Conservation (phyloP, 148 eudicot species). For the Mesembryanthemum crystallinum region DNA sequence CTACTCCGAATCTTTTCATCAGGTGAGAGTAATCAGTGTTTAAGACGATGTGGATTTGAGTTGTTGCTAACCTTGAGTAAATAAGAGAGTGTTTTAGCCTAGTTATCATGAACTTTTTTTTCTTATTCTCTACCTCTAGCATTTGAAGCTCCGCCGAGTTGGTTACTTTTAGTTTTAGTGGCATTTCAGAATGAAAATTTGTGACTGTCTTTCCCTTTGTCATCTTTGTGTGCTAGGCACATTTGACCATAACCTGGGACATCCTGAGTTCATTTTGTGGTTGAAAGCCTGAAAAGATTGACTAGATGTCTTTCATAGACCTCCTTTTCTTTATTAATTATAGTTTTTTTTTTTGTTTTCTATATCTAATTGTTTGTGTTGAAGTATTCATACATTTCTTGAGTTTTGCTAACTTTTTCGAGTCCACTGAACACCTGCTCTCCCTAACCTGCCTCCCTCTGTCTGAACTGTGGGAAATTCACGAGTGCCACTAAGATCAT, state of each 20-base stretch:
- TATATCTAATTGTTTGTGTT: not conserved
- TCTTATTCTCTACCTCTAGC: no score
- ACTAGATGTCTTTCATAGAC: not conserved
- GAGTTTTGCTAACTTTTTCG: not conserved
- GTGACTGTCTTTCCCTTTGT: not conserved
- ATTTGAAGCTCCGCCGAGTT: not conserved
- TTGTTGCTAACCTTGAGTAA: not conserved
- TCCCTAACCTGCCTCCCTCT: not conserved
- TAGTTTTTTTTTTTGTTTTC: not conserved
- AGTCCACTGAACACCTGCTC: not conserved
- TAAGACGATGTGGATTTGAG: not conserved
- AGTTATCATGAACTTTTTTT: no score
- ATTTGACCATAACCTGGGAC: slow-evolving; percentile 12
- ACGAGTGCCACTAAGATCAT: not conserved
- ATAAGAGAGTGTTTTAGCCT: no score
- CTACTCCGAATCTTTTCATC: not conserved
- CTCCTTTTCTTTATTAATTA: not conserved
- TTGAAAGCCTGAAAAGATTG: not conserved
- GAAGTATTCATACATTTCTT: not conserved
- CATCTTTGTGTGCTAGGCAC: slow-evolving; percentile 1
- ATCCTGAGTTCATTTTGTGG: not conserved
- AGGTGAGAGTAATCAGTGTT: not conserved
- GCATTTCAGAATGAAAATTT: not conserved
- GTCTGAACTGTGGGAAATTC: no score
- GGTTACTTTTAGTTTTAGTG: slow-evolving; percentile 11